Base-by-base conservation (phyloP, 768 basidiomycete genomes). In the Coprinopsis sp. region DNA sequence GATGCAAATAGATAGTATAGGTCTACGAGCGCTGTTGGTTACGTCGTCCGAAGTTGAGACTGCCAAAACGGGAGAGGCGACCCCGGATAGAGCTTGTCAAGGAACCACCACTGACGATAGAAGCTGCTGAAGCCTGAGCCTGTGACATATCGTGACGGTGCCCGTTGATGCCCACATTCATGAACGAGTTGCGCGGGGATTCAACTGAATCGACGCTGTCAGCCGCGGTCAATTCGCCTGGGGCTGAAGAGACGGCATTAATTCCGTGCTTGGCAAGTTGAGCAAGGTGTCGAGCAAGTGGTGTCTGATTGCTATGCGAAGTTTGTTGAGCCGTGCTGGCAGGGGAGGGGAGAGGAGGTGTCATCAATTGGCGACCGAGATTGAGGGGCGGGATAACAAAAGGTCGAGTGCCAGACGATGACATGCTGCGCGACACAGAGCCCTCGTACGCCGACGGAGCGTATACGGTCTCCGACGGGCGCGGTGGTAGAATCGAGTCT, bases 251-350 rank as follows among this genome's bases (percentile, higher is more conserved):
- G 4, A 92, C 82, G 1, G 84, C 88, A 36, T 81, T 84, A 63
- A 92, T 84, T 8, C 90, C 90, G 57, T 91, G 87, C 22, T 86
- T 76, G 14, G 89, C 80, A 5, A 92, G 72, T 53, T 91, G 83
- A 4, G 88, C 90, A 0, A 91, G 73, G 51, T 90, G 85, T 14
- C 84, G 74, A 53, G 91, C 88, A 16, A 92, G 68, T 2, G 85
- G 85, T 0, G 90, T 90, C 54, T 82, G 82, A 53, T 82, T 21
- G 67, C 65, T 3, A 70, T 67, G 29, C 61, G 61, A 24, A 73
- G 73, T 59, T 22, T 30, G 39, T 10, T 54, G 58, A 16, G 50
- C 54, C 3, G 60, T 54, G 41, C 58, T 56, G 11, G 42, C 70
- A 62, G 51, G 71, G 22, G 61, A 60, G 38, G 59, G 58, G 6